phyloP scores from a whole-genome alignment of 805 yeast species.

The Hagleromyces aurorensis region DNA sequence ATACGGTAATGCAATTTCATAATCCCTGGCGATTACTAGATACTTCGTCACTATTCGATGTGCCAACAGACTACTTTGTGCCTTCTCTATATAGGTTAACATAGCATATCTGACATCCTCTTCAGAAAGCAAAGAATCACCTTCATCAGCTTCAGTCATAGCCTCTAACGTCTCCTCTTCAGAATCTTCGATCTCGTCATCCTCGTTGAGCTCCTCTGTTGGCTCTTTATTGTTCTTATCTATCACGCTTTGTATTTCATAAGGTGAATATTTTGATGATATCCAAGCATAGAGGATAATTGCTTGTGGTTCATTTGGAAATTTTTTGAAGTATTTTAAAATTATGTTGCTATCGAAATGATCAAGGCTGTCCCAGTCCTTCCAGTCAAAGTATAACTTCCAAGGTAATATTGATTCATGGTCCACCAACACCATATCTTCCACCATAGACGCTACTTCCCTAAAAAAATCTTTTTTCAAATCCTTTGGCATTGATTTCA shows the following conservation, averaged over 20 bases:
- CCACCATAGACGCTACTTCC: slow-evolving; percentile 48
- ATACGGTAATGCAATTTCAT: slow-evolving; percentile 49
- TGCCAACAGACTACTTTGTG: slow-evolving; percentile 46
- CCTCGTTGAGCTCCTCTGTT: slow-evolving; percentile 7
- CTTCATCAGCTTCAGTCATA: slow-evolving; percentile 22
- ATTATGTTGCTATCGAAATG: slow-evolving; percentile 42
- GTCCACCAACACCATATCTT: slow-evolving; percentile 65
- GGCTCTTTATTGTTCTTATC: slow-evolving; percentile 9
- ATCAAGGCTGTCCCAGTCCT: slow-evolving; percentile 45
- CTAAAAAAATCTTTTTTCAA: slow-evolving; percentile 33
- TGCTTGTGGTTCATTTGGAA: slow-evolving; percentile 56
- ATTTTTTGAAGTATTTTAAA: slow-evolving; percentile 44
- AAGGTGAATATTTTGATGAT: slow-evolving; percentile 62
- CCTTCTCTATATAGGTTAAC: slow-evolving; percentile 42
- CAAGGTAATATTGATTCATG: slow-evolving; percentile 60
- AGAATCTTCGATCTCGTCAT: slow-evolving; percentile 20
- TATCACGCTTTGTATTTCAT: slow-evolving; percentile 32
- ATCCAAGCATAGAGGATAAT: slow-evolving; percentile 53
- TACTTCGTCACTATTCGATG: slow-evolving; percentile 57
- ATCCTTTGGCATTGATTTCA: slow-evolving; percentile 44
- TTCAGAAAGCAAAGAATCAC: slow-evolving; percentile 30
- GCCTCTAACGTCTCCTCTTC: slow-evolving; percentile 18
- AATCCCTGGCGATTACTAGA: slow-evolving; percentile 54
- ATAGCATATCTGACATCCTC: slow-evolving; percentile 45
- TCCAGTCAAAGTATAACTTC: slow-evolving; percentile 68